phyloP scores from a whole-genome alignment of 768 basidiomycete species.

The Leccinum aurantiacum region DNA sequence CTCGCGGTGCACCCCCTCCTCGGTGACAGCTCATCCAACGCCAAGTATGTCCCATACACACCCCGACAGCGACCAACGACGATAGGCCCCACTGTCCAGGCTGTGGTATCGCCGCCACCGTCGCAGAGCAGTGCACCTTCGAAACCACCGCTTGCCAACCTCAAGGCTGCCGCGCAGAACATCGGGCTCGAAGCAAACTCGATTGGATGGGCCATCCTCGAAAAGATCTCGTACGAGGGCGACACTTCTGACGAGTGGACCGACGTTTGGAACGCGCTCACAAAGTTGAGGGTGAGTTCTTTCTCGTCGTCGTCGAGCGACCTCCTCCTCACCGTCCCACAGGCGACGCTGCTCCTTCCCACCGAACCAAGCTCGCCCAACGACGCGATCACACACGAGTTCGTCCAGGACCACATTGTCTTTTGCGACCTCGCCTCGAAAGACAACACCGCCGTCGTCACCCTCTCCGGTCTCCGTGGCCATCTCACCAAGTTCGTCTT shows the following conservation, averaged over 20 bases:
- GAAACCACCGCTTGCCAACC: conserved; percentile 68
- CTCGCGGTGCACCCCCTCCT: conserved; percentile 67
- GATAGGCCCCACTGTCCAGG: conserved; percentile 39
- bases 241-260: conserved; percentile 62
- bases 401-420: conserved; percentile 81
- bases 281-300: conserved; percentile 59
- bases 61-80: conserved; percentile 64
- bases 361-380: conserved; percentile 52
- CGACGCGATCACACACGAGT: conserved; percentile 64
- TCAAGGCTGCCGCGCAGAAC: conserved; percentile 70
- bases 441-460: conserved; percentile 57
- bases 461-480: conserved; percentile 83
- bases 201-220: conserved; percentile 76
- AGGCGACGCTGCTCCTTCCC: conserved; percentile 85
- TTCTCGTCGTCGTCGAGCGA: conserved; percentile 18
- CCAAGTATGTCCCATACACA: conserved; percentile 75
- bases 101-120: conserved; percentile 30
- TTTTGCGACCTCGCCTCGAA: conserved; percentile 55
- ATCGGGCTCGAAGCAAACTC: conserved; percentile 64
- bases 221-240: conserved; percentile 57
- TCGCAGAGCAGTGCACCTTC: conserved; percentile 60
- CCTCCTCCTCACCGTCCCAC: conserved; percentile 8
- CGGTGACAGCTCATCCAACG: conserved; percentile 28
- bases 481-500: conserved; percentile 55
- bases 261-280: conserved; percentile 64